phyloP scores from a whole-genome alignment of 805 yeast species.

The Lipomyces yamadae region DNA sequence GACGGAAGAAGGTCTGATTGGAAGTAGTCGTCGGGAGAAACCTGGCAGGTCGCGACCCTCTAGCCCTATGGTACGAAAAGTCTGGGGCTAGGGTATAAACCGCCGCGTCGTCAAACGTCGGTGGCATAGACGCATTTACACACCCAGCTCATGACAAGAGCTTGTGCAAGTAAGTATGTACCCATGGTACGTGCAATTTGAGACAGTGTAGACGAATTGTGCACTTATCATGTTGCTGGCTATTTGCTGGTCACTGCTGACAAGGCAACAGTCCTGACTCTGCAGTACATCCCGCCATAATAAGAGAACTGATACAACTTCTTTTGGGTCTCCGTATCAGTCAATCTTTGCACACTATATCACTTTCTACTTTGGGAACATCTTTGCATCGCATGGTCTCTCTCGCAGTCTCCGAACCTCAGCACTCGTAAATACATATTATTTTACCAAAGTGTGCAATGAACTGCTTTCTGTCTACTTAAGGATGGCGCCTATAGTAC shows the following conservation, averaged over 20 bases:
- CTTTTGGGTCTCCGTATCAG: background rate
- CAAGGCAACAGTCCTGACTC: background rate
- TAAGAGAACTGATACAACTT: background rate
- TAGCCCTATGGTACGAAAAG: too few relatives aligned
- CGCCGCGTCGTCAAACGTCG: background rate
- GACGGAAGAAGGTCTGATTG: background rate
- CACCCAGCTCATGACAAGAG: background rate
- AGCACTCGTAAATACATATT: background rate
- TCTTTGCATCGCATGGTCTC: background rate
- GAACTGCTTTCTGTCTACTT: background rate
- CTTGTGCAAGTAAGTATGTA: background rate
- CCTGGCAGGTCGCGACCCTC: too few relatives aligned
- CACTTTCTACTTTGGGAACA: background rate
- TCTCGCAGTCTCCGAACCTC: background rate
- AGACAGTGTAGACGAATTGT: background rate
- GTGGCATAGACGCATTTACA: too few relatives aligned
- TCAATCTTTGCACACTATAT: background rate
- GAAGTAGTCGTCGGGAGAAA: background rate
- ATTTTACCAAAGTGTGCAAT: background rate
- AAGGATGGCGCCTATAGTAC: constrained; percentile 9
- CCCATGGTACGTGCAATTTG: background rate
- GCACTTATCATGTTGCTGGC: background rate
- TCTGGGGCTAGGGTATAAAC: background rate
- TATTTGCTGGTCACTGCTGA: background rate
- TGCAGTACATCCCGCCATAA: background rate